Conservation (phyloP, 1,139 yeast species). For the Zygoascus sp. region DNA sequence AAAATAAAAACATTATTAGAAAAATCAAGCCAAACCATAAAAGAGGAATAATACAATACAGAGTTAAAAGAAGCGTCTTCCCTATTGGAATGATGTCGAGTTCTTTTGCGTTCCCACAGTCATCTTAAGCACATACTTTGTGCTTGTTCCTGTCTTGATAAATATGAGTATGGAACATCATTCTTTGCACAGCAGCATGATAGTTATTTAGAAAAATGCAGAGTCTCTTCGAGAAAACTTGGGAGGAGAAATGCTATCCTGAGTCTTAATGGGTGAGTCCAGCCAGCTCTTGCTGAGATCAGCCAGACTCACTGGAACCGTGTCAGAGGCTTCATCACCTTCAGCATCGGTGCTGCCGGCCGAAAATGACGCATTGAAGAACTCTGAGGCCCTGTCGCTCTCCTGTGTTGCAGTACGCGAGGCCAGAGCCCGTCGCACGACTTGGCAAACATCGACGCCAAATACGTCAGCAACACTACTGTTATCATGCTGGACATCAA, state of each 20-base stretch:
- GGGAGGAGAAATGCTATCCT: constrained; percentile 27
- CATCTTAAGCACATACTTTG: neutral
- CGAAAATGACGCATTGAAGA: neutral
- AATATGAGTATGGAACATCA: neutral
- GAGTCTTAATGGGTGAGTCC: constrained; percentile 32
- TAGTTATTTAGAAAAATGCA: constrained; percentile 12
- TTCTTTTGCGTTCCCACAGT: neutral
- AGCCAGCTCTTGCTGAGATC: constrained; percentile 13
- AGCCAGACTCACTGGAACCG: neutral
- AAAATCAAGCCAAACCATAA: constrained; percentile 1
- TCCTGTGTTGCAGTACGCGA: constrained; percentile 6
- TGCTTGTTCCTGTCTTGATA: neutral
- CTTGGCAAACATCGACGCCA: constrained; percentile 55
- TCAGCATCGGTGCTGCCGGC: neutral
- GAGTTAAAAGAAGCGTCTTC: neutral
- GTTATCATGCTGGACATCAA: constrained; percentile 20
- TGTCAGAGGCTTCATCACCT: neutral
- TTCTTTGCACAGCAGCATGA: neutral
- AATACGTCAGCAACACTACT: constrained; percentile 41
- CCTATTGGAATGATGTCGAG: neutral
- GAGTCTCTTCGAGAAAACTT: constrained; percentile 15
- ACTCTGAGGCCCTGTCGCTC: neutral
- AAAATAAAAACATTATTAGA: constrained; percentile 3
- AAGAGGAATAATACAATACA: constrained; percentile 6
- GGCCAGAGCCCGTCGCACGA: constrained; percentile 48